These are phyloP conservation scores for Alopecurus myosuroides DNA, from an alignment of 176 grass and related monocot species.

Conservation along the genomic window DNA sequence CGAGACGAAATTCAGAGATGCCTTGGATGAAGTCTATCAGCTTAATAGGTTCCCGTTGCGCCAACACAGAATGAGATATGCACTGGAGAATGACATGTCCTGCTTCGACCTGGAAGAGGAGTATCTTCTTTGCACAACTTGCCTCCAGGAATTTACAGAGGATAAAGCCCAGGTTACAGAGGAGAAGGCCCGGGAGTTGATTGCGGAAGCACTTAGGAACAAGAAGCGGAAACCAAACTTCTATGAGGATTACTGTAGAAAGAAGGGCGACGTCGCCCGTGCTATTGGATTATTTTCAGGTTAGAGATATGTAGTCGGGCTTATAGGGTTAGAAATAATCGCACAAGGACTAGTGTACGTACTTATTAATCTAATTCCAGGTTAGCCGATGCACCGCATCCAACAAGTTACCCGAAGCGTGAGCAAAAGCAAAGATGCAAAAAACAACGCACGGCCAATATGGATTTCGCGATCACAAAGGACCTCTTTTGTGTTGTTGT, in stretches of 20 bases:
- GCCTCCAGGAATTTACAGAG: not conserved
- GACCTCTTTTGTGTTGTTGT: too few species aligned
- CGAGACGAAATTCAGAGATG: not conserved
- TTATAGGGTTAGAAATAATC: too few species aligned
- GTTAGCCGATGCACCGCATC: too few species aligned
- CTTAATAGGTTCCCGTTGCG: not conserved
- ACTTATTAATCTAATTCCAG: too few species aligned
- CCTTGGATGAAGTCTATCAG: not conserved
- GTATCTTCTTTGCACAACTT: not conserved
- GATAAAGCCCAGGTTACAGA: not conserved
- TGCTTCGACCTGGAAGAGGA: not conserved
- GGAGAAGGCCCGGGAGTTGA: not conserved
- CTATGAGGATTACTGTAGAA: not conserved
- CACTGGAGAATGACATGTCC: not conserved
- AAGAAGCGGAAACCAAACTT: not conserved
- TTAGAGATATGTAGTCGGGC: too few species aligned
- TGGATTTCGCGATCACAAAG: too few species aligned
- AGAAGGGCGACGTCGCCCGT: not conserved
- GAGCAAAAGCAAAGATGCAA: too few species aligned
- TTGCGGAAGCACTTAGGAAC: not conserved
- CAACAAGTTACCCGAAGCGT: too few species aligned
- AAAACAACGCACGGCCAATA: too few species aligned
- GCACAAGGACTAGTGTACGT: too few species aligned
- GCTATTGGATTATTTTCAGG: not conserved
- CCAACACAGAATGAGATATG: not conserved